Base-by-base conservation (phyloP, 1,139 yeast species). In the Lodderomyces jiufengensis region DNA sequence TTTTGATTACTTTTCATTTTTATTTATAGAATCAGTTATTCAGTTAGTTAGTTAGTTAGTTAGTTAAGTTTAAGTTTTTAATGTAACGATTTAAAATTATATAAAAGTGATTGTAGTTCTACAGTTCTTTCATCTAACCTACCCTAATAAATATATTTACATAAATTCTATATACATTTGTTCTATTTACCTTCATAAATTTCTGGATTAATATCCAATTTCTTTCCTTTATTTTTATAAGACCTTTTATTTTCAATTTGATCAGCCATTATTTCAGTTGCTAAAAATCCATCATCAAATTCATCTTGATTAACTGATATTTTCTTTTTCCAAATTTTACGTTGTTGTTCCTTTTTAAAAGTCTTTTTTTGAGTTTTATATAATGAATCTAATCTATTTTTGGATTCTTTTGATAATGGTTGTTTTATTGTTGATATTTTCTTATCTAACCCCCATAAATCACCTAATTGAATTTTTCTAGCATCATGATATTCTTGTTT, bases 401-500 rank as follows among this genome's bases (percentile, higher is more conserved):
- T 55, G 8, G 50, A 52, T 15, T 58, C 55, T 12, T 59, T 68
- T 24, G 63, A 51, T 10, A 69, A 36, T 23, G 50, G 51, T 32
- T 57, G 61, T 43, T 59, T 61, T 14, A 66, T 70, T 4, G 66
- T 55, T 9, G 71, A 78, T 7, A 81, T 72, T 61, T 90, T 90
- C 31, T 82, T 84, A 20, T 78, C 92, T 37, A 86, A 64, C 0
- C 84, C 82, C 97, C 97, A 92, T 38, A 83, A 61, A 54, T 92
- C 99, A n/a, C 97, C 96, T 51, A 79, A 76, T 26, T 61, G 63
- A 0, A 86, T 77, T 55, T 92, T 90, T 41, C 97, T 72, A 0
- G 96, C 96, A 62, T 92, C 97, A 48, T 86, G 95, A 51, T 87
- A 92, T 2, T 70, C 78, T 46, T 80, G 84, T 47, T 79, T 78